These are phyloP conservation scores for Ceratobasidium sp. DNA, from an alignment of 1,284 basidiomycete genomes.

Conservation along the genomic window DNA sequence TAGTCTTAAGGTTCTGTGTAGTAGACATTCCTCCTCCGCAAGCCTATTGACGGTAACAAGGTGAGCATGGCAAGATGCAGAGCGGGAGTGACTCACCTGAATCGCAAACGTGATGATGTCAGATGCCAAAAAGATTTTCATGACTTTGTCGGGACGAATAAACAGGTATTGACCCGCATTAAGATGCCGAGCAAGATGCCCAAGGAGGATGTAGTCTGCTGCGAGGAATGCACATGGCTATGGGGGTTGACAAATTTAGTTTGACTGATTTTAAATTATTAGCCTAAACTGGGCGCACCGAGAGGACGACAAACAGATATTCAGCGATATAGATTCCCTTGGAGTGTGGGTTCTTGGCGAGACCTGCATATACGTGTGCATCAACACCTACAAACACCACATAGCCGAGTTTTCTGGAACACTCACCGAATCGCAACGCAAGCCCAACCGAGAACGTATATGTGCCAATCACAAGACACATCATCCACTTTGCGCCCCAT, in stretches of 20 bases:
- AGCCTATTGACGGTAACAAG: constrained; percentile 48
- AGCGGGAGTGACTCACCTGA: constrained; percentile 54
- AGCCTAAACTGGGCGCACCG: constrained; percentile 56
- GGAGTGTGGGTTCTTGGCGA: constrained; percentile 47
- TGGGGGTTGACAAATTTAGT: not conserved
- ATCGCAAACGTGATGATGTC: constrained; percentile 76
- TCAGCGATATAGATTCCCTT: constrained; percentile 65
- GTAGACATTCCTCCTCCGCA: constrained; percentile 56
- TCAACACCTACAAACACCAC: constrained; percentile 52
- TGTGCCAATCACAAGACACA: constrained; percentile 70
- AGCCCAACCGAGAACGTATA: constrained; percentile 63
- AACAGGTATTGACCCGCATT: constrained; percentile 64
- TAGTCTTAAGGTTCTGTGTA: constrained; percentile 49
- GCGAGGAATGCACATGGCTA: constrained; percentile 82
- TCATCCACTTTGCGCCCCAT: constrained; percentile 69
- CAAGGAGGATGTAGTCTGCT: constrained; percentile 74
- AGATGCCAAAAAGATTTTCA: constrained; percentile 64
- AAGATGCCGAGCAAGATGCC: constrained; percentile 66
- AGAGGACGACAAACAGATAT: constrained; percentile 72
- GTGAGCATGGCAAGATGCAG: not conserved
- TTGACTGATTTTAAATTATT: not conserved
- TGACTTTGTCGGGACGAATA: constrained; percentile 64
- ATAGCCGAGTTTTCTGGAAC: constrained; percentile 55
- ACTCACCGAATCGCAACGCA: constrained; percentile 61
- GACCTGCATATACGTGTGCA: not conserved